These are phyloP conservation scores for Cryphonectria radicalis DNA, from an alignment of 2,329 filamentous ascomycete genomes.

Conservation along the genomic window DNA sequence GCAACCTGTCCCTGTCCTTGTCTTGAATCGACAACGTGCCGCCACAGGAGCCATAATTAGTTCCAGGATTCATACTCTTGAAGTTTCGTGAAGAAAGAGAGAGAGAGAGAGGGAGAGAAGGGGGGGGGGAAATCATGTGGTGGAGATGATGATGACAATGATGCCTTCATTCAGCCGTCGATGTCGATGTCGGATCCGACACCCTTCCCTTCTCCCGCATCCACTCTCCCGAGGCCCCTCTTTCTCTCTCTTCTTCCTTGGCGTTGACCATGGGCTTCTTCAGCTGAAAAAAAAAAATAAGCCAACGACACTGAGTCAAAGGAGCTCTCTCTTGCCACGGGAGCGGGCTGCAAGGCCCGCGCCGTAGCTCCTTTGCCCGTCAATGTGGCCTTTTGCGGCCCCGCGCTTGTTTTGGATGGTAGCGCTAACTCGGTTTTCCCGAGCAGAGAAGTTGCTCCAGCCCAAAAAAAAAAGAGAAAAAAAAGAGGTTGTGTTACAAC, in stretches of 20 bases:
- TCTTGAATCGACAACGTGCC: slow-evolving; percentile 5
- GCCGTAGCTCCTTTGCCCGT: slow-evolving; percentile 14
- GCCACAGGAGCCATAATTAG: slow-evolving; percentile 4
- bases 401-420: slow-evolving; percentile 4
- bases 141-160: not conserved
- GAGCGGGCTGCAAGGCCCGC: slow-evolving; percentile 18
- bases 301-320: not conserved
- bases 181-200: not conserved
- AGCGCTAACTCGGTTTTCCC: slow-evolving; percentile 3
- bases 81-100: not conserved
- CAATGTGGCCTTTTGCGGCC: not conserved
- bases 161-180: not conserved
- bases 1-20: not conserved
- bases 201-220: not conserved
- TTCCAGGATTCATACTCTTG: not conserved
- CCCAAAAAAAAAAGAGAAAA: not conserved
- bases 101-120: not conserved
- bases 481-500: slow-evolving; percentile 2
- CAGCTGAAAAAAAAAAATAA: slow-evolving; percentile 1
- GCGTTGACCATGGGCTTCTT: not conserved
- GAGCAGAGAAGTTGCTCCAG: not conserved
- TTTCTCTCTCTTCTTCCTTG: not conserved
- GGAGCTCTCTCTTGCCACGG: slow-evolving; percentile 8
- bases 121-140: not conserved
- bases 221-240: not conserved